Base-by-base conservation (phyloP, 192 early-diverging fungal species). In the Coemansia sp. region DNA sequence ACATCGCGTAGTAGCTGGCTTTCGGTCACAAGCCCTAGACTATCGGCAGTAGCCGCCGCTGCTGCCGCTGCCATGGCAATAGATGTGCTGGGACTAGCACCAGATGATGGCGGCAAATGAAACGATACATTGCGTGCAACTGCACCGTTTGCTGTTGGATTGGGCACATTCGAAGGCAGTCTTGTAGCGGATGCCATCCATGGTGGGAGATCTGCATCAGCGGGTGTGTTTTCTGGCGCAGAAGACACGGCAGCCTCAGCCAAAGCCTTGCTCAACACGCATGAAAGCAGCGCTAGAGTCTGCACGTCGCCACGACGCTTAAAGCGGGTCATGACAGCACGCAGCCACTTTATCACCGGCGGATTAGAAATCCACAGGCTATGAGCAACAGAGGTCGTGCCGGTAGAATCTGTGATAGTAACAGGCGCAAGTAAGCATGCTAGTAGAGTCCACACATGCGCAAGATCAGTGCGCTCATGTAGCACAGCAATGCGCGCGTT, bases 231-330 rank as follows among this genome's bases (percentile, higher is more conserved):
- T 26, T 46, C 56, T 18, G 21, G 4, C 11, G 6, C 36, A 37
- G 52, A 20, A n/a, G 23, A 17, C 6, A 31, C 28, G 6, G 50
- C 38, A 2, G 52, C 38, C 52, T 53, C 52, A 39, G 52, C 52
- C 21, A 53, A 23, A 5, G 52, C 52, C 23, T 12, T 41, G 49
- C 59, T 60, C 38, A 79, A 46, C 30, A 72, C 70, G 30, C 76
- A 79, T 9, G 76, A 21, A 7, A 79, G 45, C 49, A 79, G 48
- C 17, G 76, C 76, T 56, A 72, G 69, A 46, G 76, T 64, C 58
- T 79, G 76, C 55, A 67, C 69, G 36, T 79, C 76, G 53, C 76
- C 76, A 12, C 51, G 50, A 5, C 53, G 57, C 62, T 64, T 59
- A 40, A 68, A 67, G 21, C 48, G 61, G 12, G 23, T 15, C 60